Percentiles rank a stretch among this genome's conserved stretches.
Conservation (phyloP, 768 basidiomycete species). For the Termitomyces sp. region DNA sequence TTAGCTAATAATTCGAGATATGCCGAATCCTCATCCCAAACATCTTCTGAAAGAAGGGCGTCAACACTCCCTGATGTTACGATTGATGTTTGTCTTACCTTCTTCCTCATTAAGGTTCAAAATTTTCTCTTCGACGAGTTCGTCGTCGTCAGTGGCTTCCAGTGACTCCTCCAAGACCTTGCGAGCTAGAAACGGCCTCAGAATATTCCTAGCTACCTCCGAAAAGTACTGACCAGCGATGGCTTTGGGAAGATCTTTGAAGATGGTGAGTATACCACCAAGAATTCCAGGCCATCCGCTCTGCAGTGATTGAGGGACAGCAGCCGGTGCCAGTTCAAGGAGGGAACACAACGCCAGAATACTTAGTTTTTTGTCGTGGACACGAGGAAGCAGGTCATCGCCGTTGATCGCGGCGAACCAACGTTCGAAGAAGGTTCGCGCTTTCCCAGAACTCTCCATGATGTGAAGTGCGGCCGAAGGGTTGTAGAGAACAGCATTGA, state of each 20-base stretch:
- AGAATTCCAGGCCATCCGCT: conserved; percentile 78
- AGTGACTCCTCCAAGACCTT: conserved; percentile 53
- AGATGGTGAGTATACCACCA: conserved; percentile 62
- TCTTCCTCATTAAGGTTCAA: conserved; percentile 68
- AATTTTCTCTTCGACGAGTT: conserved; percentile 47
- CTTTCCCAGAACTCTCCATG: conserved; percentile 62
- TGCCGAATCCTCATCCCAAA: conserved; percentile 87
- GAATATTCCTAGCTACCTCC: background rate
- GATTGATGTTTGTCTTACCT: conserved; percentile 28
- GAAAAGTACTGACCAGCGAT: conserved; percentile 47
- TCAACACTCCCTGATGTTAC: background rate
- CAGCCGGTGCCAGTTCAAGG: conserved; percentile 59
- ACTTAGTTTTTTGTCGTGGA: conserved; percentile 87
- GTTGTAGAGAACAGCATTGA: conserved; percentile 83
- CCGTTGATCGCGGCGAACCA: conserved; percentile 78
- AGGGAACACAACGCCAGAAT: conserved; percentile 73
- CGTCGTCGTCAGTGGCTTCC: conserved; percentile 36
- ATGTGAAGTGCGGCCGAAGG: conserved; percentile 70
- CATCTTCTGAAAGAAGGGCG: conserved; percentile 53
- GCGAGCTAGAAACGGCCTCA: conserved; percentile 37
- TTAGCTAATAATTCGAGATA: conserved; percentile 84
- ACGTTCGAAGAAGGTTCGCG: conserved; percentile 74
- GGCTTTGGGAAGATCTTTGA: conserved; percentile 75
- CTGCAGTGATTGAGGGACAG: conserved; percentile 53
- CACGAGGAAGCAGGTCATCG: conserved; percentile 61